These are phyloP conservation scores for Naumovozyma baii DNA, from an alignment of 805 yeast genomes.

Conservation along the genomic window DNA sequence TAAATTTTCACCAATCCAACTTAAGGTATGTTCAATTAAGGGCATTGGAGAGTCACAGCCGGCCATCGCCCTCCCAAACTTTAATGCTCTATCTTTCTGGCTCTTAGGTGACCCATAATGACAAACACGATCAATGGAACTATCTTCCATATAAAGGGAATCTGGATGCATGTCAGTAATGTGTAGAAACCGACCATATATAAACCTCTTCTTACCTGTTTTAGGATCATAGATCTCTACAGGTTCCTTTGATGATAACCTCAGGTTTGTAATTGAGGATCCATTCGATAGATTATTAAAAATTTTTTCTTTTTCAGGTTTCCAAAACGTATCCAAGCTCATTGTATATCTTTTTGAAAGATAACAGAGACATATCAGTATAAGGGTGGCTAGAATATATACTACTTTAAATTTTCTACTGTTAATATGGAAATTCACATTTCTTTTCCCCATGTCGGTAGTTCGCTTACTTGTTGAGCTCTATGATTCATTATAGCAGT, in stretches of 20 bases:
- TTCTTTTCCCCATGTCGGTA: too few species aligned
- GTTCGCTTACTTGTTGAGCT: too few species aligned
- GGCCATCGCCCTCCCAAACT: slow-evolving; percentile 61
- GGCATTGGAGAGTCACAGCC: slow-evolving; percentile 72
- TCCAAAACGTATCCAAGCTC: too few species aligned
- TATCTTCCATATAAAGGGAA: slow-evolving; percentile 47
- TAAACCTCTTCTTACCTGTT: slow-evolving; percentile 11
- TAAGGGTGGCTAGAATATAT: too few species aligned
- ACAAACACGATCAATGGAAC: slow-evolving; percentile 42
- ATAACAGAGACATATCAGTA: too few species aligned
- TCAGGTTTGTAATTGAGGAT: too few species aligned
- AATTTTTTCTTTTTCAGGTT: too few species aligned
- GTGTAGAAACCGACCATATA: slow-evolving; percentile 77
- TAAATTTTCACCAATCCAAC: slow-evolving; percentile 56
- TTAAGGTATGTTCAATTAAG: slow-evolving; percentile 51
- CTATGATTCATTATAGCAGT: too few species aligned
- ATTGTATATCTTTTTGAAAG: too few species aligned
- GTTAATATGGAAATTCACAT: too few species aligned
- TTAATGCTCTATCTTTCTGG: slow-evolving; percentile 42
- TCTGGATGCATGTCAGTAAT: slow-evolving; percentile 86
- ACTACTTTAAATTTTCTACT: too few species aligned
- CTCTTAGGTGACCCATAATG: slow-evolving; percentile 34
- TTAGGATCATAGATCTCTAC: slow-evolving; percentile 15
- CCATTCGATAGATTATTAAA: too few species aligned
- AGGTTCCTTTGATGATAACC: slow-evolving; percentile 22